Evolutionary conservation across 2,329 filamentous ascomycete species (phyloP).

Genomic region (Fusarium hainanense): DNA sequence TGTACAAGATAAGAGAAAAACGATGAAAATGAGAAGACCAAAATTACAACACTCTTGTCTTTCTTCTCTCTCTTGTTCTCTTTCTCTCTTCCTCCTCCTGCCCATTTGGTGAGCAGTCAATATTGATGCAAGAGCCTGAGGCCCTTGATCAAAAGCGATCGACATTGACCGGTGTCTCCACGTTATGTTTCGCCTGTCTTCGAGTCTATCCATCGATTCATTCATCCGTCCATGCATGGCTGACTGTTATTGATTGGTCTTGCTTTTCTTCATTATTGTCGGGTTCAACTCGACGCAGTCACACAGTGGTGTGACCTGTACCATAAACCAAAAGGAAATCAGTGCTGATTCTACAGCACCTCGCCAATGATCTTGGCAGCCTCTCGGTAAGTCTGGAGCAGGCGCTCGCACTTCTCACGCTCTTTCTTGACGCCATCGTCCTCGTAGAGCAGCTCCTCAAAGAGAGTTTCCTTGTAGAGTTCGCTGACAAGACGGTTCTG

Average conservation of each 20-base stretch:
- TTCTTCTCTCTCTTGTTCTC: constrained; percentile 17
- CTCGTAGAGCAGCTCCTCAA: constrained; percentile 94
- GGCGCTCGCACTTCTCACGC: constrained; percentile 96
- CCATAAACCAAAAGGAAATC: constrained; percentile 16
- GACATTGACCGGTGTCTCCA: constrained; percentile 32
- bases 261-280: constrained; percentile 38
- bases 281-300: constrained; percentile 28
- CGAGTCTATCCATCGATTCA: constrained; percentile 35
- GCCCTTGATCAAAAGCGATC: constrained; percentile 23
- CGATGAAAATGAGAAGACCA: constrained; percentile 27
- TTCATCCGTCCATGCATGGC: constrained; percentile 5
- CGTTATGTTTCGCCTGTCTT: constrained; percentile 29
- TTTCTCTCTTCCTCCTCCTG: constrained; percentile 6
- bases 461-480: constrained; percentile 90
- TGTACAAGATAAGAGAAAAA: constrained; percentile 44
- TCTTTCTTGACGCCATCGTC: constrained; percentile 98
- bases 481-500: constrained; percentile 97
- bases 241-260: constrained; percentile 23
- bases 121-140: constrained; percentile 27
- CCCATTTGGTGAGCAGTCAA: constrained; percentile 22
- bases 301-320: constrained; percentile 5
- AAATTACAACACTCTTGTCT: constrained; percentile 41
- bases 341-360: constrained; percentile 71
- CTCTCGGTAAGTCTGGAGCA: constrained; percentile 95
- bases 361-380: constrained; percentile 98